Conservation (phyloP, 805 yeast genomes). For the Wickerhamiella hasegawae region DNA sequence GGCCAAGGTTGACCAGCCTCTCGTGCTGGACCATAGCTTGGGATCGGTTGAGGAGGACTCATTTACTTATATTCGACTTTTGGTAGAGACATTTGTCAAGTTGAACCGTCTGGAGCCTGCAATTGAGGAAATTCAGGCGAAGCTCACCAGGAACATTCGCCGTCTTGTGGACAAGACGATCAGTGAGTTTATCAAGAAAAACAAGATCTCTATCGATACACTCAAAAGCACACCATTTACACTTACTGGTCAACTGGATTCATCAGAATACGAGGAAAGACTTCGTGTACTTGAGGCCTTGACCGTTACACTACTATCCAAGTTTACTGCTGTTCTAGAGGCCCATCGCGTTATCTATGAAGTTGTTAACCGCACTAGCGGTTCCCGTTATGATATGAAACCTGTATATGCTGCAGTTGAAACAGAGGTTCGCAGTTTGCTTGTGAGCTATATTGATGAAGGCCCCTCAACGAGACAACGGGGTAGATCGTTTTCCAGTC, state of each 20-base stretch:
- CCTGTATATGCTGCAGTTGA: slow-evolving; percentile 32
- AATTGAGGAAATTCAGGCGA: slow-evolving; percentile 34
- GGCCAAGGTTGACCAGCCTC: slow-evolving; percentile 6
- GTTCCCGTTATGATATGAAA: slow-evolving; percentile 22
- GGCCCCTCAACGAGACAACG: slow-evolving; percentile 1
- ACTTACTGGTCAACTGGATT: slow-evolving; percentile 9
- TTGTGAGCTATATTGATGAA: slow-evolving; percentile 12
- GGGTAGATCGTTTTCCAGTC: slow-evolving; percentile 1
- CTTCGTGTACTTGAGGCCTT: slow-evolving; percentile 50
- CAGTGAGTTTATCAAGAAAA: slow-evolving; percentile 41
- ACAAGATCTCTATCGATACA: slow-evolving; percentile 2
- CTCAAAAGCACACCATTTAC: slow-evolving; percentile 5
- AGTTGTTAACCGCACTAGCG: slow-evolving; percentile 22
- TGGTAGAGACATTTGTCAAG: slow-evolving; percentile 41
- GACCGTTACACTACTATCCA: slow-evolving; percentile 53
- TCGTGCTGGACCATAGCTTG: slow-evolving; percentile 1
- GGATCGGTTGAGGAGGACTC: slow-evolving; percentile 26
- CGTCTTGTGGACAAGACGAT: slow-evolving; percentile 44
- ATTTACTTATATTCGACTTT: slow-evolving; percentile 35
- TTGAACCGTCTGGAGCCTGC: slow-evolving; percentile 47
- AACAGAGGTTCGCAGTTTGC: slow-evolving; percentile 21
- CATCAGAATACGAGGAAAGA: slow-evolving; percentile 6
- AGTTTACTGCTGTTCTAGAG: slow-evolving; percentile 47
- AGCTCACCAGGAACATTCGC: slow-evolving; percentile 46
- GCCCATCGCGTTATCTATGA: slow-evolving; percentile 52